phyloP scores from a whole-genome alignment of 179 eudicot species.

The Gypsophila paniculata region DNA sequence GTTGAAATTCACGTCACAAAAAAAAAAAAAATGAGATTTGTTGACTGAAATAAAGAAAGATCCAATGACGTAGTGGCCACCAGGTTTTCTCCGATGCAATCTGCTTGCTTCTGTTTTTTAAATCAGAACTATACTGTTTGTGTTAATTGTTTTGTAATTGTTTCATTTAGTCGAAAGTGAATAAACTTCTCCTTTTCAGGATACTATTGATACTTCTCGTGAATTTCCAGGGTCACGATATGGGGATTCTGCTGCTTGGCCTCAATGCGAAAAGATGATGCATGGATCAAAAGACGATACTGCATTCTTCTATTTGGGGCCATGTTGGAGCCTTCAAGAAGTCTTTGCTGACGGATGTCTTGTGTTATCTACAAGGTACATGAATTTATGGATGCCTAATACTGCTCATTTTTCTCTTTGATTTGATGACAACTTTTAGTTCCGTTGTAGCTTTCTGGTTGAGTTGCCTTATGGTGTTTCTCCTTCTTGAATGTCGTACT shows the following conservation, averaged over 20 bases:
- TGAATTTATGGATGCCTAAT: constrained; percentile 26
- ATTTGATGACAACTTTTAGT: constrained; percentile 24
- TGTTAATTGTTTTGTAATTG: constrained; percentile 18
- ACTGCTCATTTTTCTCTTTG: constrained; percentile 31
- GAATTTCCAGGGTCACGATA: constrained; percentile 44
- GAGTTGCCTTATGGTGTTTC: neutral
- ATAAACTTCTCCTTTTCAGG: constrained; percentile 26
- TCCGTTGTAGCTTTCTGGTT: constrained; percentile 6
- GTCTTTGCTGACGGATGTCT: constrained; percentile 32
- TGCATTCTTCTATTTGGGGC: constrained; percentile 37
- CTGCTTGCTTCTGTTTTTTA: no score
- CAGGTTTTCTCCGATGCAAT: no score
- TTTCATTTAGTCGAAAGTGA: constrained; percentile 16
- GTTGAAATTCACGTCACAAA: neutral
- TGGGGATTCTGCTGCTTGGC: constrained; percentile 33
- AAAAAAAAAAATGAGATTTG: no score
- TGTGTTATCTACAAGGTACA: constrained; percentile 28
- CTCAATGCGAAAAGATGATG: constrained; percentile 33
- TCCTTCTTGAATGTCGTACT: no score
- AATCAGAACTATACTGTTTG: constrained; percentile 1
- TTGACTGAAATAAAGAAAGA: no score
- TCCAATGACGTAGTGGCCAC: no score
- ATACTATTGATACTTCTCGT: constrained; percentile 40
- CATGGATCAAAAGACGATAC: constrained; percentile 33
- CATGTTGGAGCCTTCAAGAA: constrained; percentile 38